Conservation (phyloP, 805 yeast genomes). For the Wickerhamiella allomyrinae region DNA sequence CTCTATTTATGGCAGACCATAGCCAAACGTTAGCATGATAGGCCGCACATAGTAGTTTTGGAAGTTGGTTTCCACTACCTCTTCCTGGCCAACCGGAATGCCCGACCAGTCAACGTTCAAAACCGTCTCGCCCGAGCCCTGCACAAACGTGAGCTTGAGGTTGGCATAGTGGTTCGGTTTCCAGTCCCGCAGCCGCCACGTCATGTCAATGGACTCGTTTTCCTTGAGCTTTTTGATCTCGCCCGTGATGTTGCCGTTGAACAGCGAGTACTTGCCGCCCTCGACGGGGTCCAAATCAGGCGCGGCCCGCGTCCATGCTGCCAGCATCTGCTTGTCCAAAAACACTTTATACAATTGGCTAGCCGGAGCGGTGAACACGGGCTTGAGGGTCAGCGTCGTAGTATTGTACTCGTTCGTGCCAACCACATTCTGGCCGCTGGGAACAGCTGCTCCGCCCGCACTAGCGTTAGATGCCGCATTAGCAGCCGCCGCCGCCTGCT, state of each 20-base stretch:
- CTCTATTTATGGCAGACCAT: slow-evolving; percentile 38
- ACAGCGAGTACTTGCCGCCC: slow-evolving; percentile 52
- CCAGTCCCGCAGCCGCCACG: slow-evolving; percentile 89
- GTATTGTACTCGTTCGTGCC: slow-evolving; percentile 54
- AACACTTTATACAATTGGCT: slow-evolving; percentile 71
- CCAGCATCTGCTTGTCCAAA: slow-evolving; percentile 58
- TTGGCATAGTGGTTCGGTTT: slow-evolving; percentile 66
- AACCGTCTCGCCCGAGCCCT: slow-evolving; percentile 74
- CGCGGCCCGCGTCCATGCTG: slow-evolving; percentile 81
- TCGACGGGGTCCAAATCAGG: slow-evolving; percentile 43
- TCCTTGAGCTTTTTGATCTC: slow-evolving; percentile 45
- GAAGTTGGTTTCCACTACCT: slow-evolving; percentile 62
- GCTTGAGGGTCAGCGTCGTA: slow-evolving; percentile 59
- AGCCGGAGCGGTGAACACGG: slow-evolving; percentile 76
- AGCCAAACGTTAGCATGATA: slow-evolving; percentile 85
- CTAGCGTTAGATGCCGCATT: slow-evolving; percentile 11
- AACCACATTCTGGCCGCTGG: slow-evolving; percentile 3
- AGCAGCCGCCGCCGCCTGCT: slow-evolving; percentile 10
- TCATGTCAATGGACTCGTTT: slow-evolving; percentile 47
- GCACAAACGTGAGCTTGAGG: slow-evolving; percentile 49
- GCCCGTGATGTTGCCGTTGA: slow-evolving; percentile 80
- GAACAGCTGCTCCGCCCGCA: slow-evolving; percentile 11
- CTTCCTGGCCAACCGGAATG: slow-evolving; percentile 95
- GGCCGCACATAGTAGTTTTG: slow-evolving; percentile 80
- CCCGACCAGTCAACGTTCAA: slow-evolving; percentile 70